Evolutionary conservation across 352 stramenopile genomes (phyloP).

Genomic region (Globisporangium emineosum): DNA sequence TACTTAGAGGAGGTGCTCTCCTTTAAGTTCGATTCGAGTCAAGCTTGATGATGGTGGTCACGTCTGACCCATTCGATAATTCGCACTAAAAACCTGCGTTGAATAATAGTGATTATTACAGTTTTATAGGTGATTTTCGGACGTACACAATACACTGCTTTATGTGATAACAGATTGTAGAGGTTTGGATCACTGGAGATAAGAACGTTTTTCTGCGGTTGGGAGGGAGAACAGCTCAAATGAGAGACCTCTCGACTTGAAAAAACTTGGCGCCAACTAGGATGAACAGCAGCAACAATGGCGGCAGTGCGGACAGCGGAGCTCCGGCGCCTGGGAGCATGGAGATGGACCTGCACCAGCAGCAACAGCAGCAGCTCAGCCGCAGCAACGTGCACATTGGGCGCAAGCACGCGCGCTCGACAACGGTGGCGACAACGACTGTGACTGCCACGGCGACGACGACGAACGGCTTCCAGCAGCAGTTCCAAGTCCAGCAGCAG

Average conservation of each 20-base stretch:
- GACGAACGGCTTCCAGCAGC: conserved; percentile 12
- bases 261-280: not conserved
- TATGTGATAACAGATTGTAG: not conserved
- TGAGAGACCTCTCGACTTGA: not conserved
- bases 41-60: too few species aligned
- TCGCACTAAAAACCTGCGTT: not conserved
- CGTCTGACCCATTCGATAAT: too few species aligned
- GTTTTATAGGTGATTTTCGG: too few species aligned
- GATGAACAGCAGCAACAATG: not conserved
- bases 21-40: too few species aligned
- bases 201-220: not conserved
- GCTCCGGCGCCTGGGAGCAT: not conserved
- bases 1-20: not conserved
- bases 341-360: conserved; percentile 7
- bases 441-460: not conserved
- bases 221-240: not conserved
- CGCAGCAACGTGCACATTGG: conserved; percentile 13
- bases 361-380: conserved; percentile 5
- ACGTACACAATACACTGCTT: too few species aligned
- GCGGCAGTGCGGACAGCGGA: not conserved
- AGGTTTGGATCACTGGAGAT: not conserved
- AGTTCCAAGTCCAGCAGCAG: conserved; percentile 13
- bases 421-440: not conserved
- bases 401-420: conserved; percentile 21
- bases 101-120: not conserved